phyloP scores from a whole-genome alignment of 2,329 filamentous ascomycete species.

The Rhexocercosporidium sp. region DNA sequence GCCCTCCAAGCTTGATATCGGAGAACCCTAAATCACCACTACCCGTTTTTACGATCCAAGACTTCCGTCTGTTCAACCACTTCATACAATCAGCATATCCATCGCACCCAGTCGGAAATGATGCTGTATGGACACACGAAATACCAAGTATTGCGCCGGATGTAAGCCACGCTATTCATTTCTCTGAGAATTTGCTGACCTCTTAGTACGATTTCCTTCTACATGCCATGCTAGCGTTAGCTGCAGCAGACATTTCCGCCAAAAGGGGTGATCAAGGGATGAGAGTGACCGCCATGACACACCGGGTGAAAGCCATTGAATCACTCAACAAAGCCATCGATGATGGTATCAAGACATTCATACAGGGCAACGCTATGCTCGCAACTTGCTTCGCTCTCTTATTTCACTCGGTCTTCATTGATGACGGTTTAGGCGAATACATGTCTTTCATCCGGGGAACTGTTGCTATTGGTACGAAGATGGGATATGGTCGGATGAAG shows the following conservation, averaged over 20 bases:
- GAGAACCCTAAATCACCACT: slow-evolving; percentile 44
- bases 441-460: slow-evolving; percentile 66
- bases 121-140: slow-evolving; percentile 70
- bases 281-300: slow-evolving; percentile 59
- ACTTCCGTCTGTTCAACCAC: slow-evolving; percentile 73
- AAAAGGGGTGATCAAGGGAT: slow-evolving; percentile 45
- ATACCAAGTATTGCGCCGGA: slow-evolving; percentile 70
- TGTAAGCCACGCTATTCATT: slow-evolving; percentile 47
- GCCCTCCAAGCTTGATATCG: slow-evolving; percentile 1
- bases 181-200: slow-evolving; percentile 5
- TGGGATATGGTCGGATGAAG: slow-evolving; percentile 53
- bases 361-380: slow-evolving; percentile 64
- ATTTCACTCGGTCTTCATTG: slow-evolving; percentile 61
- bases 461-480: slow-evolving; percentile 59
- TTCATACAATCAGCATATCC: slow-evolving; percentile 67
- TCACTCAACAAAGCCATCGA: slow-evolving; percentile 48
- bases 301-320: slow-evolving; percentile 69
- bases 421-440: slow-evolving; percentile 63
- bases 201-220: slow-evolving; percentile 68
- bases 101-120: slow-evolving; percentile 67
- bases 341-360: slow-evolving; percentile 48
- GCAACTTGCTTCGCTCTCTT: slow-evolving; percentile 64
- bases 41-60: slow-evolving; percentile 63
- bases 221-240: slow-evolving; percentile 71
- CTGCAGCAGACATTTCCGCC: slow-evolving; percentile 65